These are phyloP conservation scores for Jamesozyma piceae DNA, from an alignment of 805 yeast species.

Conservation along the genomic window DNA sequence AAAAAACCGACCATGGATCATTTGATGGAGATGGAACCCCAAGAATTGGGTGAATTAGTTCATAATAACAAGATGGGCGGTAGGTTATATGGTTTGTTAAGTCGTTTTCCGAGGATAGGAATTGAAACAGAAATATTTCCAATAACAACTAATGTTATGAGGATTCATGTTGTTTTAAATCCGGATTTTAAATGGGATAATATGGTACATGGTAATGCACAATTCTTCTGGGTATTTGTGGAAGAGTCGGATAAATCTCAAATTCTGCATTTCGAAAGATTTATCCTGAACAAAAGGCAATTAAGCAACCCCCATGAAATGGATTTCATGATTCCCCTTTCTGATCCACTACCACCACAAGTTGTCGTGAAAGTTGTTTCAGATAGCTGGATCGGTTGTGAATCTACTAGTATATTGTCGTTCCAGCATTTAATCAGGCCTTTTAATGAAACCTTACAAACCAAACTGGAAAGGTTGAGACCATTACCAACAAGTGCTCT, in stretches of 20 bases:
- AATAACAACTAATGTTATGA: constrained; percentile 74
- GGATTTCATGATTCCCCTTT: constrained; percentile 86
- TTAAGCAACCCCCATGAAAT: constrained; percentile 51
- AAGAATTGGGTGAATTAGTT: constrained; percentile 81
- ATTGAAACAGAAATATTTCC: constrained; percentile 81
- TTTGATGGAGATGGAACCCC: constrained; percentile 59
- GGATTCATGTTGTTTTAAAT: constrained; percentile 59
- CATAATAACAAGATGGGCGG: constrained; percentile 73
- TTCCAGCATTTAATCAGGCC: constrained; percentile 89
- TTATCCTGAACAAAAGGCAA: constrained; percentile 55
- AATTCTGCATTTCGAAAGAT: constrained; percentile 74
- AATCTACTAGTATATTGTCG: constrained; percentile 63
- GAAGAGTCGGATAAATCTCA: constrained; percentile 72
- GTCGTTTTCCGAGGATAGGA: constrained; percentile 66
- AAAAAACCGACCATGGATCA: constrained; percentile 63
- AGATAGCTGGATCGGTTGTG: constrained; percentile 86
- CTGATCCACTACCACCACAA: constrained; percentile 87
- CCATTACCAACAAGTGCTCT: constrained; percentile 82
- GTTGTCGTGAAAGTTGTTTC: constrained; percentile 69
- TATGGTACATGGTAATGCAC: constrained; percentile 70
- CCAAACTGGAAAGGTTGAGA: constrained; percentile 67
- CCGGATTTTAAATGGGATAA: constrained; percentile 86
- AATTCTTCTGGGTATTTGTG: constrained; percentile 85
- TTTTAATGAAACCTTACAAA: constrained; percentile 73
- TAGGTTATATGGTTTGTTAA: constrained; percentile 48